A percentile compares a stretch with the other conserved stretches of the same genome.
phyloP scores from a whole-genome alignment of 208 protist genomes.

The Crithidia mellificae region DNA sequence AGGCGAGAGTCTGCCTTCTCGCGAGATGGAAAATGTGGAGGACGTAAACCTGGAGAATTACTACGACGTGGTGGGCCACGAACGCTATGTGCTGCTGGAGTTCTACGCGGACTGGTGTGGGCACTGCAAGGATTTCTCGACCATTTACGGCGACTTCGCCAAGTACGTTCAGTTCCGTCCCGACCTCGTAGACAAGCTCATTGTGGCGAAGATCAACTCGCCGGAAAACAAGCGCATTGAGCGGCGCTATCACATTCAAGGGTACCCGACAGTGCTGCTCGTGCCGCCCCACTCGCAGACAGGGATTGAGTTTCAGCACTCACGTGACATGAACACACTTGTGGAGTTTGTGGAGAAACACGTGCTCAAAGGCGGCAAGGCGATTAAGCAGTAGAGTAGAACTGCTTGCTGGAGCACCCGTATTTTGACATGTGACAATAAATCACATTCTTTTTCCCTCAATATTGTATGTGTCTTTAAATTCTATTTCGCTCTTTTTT shows the following conservation, averaged over 20 bases:
- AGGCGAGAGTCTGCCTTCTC: constrained; percentile 1
- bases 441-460: no score
- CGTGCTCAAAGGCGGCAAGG: neutral
- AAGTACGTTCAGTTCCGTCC: constrained; percentile 20
- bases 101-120: constrained; percentile 90
- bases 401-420: neutral
- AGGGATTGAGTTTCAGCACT: constrained; percentile 32
- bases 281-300: constrained; percentile 37
- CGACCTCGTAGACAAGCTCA: constrained; percentile 25
- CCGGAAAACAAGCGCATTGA: constrained; percentile 15
- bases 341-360: constrained; percentile 30
- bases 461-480: neutral
- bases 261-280: constrained; percentile 53
- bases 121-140: constrained; percentile 41
- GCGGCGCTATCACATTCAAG: constrained; percentile 29
- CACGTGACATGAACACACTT: constrained; percentile 31
- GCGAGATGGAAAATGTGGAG: constrained; percentile 35
- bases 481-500: neutral
- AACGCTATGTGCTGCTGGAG: constrained; percentile 57
- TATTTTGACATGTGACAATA: no score
- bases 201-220: constrained; percentile 50
- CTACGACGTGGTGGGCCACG: constrained; percentile 42
- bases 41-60: constrained; percentile 42
- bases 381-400: neutral
- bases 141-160: constrained; percentile 29